Conservation (phyloP, 2,329 filamentous ascomycete species). For the Colletotrichum graminicola region DNA sequence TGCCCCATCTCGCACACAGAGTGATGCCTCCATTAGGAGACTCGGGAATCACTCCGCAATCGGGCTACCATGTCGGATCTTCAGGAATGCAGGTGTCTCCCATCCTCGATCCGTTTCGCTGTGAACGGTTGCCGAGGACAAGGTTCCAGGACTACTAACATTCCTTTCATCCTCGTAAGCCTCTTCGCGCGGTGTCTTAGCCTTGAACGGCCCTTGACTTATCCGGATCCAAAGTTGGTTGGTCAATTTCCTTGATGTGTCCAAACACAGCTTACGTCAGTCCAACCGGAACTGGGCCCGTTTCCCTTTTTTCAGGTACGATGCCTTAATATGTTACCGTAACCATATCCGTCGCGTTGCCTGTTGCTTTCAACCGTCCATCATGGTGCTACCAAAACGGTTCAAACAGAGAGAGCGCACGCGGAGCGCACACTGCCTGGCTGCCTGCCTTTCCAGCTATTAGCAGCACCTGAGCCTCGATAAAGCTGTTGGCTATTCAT, state of each 20-base stretch:
- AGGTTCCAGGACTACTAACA: neutral
- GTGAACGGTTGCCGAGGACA: neutral
- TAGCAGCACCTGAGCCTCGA: neutral
- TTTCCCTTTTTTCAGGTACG: neutral
- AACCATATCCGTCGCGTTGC: constrained; percentile 1
- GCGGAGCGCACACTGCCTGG: neutral
- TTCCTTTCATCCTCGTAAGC: neutral
- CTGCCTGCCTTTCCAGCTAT: neutral
- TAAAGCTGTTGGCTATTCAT: neutral
- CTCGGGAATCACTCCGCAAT: neutral
- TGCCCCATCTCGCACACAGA: no score
- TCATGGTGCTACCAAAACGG: constrained; percentile 12
- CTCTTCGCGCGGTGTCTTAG: constrained; percentile 2
- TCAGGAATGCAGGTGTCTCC: neutral
- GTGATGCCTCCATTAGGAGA: neutral
- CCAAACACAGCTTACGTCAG: neutral
- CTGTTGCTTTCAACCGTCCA: neutral
- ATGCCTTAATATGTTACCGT: neutral
- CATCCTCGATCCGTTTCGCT: neutral
- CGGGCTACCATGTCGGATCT: neutral
- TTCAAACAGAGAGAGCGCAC: constrained; percentile 3
- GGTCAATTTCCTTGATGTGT: no score
- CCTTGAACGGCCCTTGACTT: neutral
- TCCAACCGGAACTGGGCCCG: neutral
- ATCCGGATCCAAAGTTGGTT: constrained; percentile 8